Conservation (phyloP, 805 yeast genomes). For the Nakazawaea ernobii region DNA sequence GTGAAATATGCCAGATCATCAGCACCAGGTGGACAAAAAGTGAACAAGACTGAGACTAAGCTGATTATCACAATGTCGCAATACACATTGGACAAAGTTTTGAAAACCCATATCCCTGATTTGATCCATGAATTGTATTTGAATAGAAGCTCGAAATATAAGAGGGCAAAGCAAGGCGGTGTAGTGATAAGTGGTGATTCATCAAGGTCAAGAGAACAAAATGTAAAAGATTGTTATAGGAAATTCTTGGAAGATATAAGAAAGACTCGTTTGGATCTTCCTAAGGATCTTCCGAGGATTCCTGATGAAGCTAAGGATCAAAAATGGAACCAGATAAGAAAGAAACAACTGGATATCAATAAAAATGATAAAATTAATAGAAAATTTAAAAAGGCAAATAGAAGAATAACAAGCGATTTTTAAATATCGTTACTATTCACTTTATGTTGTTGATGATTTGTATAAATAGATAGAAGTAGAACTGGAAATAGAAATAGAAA, state of each 20-base stretch:
- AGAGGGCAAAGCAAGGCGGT: conserved; percentile 32
- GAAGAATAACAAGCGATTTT: not conserved
- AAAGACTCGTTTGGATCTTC: conserved; percentile 13
- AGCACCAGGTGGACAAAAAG: conserved; percentile 60
- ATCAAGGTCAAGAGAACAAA: conserved; percentile 37
- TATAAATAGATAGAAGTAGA: too few relatives aligned
- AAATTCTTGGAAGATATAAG: conserved; percentile 38
- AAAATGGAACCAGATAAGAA: conserved; percentile 7
- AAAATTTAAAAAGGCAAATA: not conserved
- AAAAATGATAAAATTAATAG: not conserved
- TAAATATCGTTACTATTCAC: too few relatives aligned
- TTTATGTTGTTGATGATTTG: too few relatives aligned
- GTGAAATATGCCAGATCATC: conserved; percentile 43
- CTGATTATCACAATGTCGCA: conserved; percentile 28
- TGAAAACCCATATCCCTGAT: conserved; percentile 36
- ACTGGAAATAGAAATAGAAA: too few relatives aligned
- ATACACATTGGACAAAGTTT: conserved; percentile 31
- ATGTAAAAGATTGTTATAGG: conserved; percentile 38
- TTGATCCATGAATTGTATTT: conserved; percentile 28
- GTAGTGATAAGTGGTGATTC: conserved; percentile 34
- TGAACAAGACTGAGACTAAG: conserved; percentile 51
- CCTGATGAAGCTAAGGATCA: not conserved
- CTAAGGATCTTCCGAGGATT: not conserved
- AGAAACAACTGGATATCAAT: not conserved
- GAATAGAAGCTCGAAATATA: conserved; percentile 26